A percentile compares a stretch with the other conserved stretches of the same genome.
Conservation (phyloP, 108 stramenopile genomes). For the Cylindrotheca closterium region DNA sequence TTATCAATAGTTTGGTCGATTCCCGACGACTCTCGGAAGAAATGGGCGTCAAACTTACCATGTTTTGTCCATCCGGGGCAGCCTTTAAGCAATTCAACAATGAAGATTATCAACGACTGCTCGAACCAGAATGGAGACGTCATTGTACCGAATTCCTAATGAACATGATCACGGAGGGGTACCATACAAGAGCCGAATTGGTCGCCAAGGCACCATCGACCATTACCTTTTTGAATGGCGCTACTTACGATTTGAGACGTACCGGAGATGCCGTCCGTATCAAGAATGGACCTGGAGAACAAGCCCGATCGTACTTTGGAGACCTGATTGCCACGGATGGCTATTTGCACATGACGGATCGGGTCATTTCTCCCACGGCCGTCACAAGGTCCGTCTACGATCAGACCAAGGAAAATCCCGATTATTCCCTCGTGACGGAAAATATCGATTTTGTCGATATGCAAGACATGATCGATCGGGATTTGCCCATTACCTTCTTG, state of each 20-base stretch:
- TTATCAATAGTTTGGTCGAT: slow-evolving; percentile 8
- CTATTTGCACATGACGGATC: slow-evolving; percentile 35
- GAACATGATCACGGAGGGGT: slow-evolving; percentile 23
- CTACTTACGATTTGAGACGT: slow-evolving; percentile 20
- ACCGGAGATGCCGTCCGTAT: slow-evolving; percentile 26
- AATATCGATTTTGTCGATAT: slow-evolving; percentile 36
- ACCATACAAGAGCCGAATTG: slow-evolving; percentile 19
- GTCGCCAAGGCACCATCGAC: slow-evolving; percentile 14
- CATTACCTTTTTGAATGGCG: slow-evolving; percentile 37
- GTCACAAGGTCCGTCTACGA: slow-evolving; percentile 34
- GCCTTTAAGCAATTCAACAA: slow-evolving; percentile 38
- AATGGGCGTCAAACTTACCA: slow-evolving; percentile 22
- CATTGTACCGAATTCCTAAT: slow-evolving; percentile 35
- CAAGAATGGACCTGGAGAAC: slow-evolving; percentile 26
- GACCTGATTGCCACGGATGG: slow-evolving; percentile 38
- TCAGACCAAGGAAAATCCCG: slow-evolving; percentile 8
- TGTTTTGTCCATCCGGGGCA: slow-evolving; percentile 33
- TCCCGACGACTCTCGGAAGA: slow-evolving; percentile 14
- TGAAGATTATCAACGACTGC: slow-evolving; percentile 32
- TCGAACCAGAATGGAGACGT: slow-evolving; percentile 33
- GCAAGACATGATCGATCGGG: slow-evolving; percentile 24
- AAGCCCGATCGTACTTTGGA: slow-evolving; percentile 30
- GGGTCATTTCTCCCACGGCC: slow-evolving; percentile 23
- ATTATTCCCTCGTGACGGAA: slow-evolving; percentile 13
- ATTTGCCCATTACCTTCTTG: slow-evolving; percentile 33